Conservation (phyloP, 331 rosid species). For the Pyrus hybrid region DNA sequence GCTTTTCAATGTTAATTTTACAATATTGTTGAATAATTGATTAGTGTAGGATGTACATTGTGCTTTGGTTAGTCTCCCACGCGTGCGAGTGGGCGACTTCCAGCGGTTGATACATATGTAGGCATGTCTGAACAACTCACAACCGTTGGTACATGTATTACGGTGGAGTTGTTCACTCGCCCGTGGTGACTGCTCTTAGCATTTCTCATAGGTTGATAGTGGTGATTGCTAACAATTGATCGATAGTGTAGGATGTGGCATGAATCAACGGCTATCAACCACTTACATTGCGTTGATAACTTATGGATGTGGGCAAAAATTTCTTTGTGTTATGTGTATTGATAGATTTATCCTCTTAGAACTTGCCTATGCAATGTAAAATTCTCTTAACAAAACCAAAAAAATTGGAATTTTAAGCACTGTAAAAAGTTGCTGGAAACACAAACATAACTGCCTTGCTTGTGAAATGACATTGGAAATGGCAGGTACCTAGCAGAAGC, state of each 20-base stretch:
- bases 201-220: no score
- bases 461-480: background rate
- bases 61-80: background rate
- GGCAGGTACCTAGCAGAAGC: conserved; percentile 78
- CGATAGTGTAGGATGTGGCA: background rate
- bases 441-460: background rate
- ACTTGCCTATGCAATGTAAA: background rate
- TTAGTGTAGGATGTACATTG: no score
- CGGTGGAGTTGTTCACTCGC: background rate
- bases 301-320: background rate
- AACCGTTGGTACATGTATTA: background rate
- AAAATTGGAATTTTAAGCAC: background rate
- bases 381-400: no score
- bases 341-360: background rate
- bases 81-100: background rate
- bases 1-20: no score
- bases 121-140: background rate
- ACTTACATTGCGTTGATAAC: background rate
- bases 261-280: background rate
- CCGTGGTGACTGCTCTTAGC: no score
- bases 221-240: background rate
- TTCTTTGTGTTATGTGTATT: background rate
- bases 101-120: no score
- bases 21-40: no score
- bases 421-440: background rate